A percentile compares a stretch with the other conserved stretches of the same genome.
These are phyloP conservation scores for Rosa lucieae DNA, from an alignment of 306 rosid species.

Conservation along the genomic window DNA sequence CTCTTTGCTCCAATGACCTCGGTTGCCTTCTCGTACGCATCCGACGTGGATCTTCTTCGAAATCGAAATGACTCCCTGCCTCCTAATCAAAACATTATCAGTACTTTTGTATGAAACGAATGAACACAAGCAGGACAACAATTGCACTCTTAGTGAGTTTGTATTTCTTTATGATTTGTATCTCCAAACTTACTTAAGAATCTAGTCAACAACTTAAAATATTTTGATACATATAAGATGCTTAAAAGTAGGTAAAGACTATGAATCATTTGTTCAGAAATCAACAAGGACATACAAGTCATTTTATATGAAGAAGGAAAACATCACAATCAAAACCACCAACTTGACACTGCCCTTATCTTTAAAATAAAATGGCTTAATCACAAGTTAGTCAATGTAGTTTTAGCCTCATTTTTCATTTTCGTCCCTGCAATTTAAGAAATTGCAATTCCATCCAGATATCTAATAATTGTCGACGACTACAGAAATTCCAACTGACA, in stretches of 20 bases:
- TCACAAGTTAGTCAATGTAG: background rate
- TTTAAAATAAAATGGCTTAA: background rate
- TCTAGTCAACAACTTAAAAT: too few species aligned
- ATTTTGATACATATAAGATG: background rate
- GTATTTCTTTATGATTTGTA: too few species aligned
- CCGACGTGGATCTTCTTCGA: constrained; percentile 69
- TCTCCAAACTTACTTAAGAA: too few species aligned
- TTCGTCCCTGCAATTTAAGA: background rate
- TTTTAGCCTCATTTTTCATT: background rate
- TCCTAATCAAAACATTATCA: constrained; percentile 36
- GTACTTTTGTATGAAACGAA: background rate
- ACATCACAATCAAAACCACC: background rate
- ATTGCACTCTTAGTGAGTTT: too few species aligned
- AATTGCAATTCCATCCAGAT: background rate
- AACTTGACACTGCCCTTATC: background rate
- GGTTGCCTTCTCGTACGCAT: constrained; percentile 57
- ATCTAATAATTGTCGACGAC: background rate
- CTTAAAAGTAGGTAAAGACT: background rate
- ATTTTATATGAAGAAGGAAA: constrained; percentile 11
- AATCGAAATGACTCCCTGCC: constrained; percentile 67
- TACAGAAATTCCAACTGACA: background rate
- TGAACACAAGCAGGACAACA: background rate
- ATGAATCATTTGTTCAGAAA: background rate
- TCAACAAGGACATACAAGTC: background rate
- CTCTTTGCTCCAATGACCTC: constrained; percentile 43